Percentiles rank a stretch among this genome's conserved stretches.
Conservation (phyloP, 1,284 basidiomycete species). For the Neonothopanus nambi region DNA sequence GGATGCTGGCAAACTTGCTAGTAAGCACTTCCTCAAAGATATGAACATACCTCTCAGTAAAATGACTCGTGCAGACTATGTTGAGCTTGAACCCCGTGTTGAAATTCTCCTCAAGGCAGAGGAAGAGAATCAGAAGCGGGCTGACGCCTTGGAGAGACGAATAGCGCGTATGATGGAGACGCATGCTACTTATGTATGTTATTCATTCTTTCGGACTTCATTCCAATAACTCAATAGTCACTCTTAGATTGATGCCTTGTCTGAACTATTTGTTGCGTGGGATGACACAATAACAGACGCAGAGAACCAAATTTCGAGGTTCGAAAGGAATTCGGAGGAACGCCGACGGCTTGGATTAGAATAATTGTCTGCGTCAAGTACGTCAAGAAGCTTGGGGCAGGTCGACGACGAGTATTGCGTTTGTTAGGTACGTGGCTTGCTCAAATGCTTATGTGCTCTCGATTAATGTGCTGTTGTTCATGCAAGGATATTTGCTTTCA, state of each 20-base stretch:
- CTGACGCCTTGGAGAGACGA: slow-evolving; percentile 60
- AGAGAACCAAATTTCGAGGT: slow-evolving; percentile 52
- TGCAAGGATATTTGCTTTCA: no score
- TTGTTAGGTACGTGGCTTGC: no score
- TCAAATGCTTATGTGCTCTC: no score
- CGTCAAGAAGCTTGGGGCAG: no score
- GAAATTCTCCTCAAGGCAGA: slow-evolving; percentile 57
- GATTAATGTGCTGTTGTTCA: no score
- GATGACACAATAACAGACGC: slow-evolving; percentile 67
- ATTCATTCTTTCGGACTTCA: neutral
- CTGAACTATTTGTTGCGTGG: slow-evolving; percentile 80
- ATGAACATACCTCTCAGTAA: neutral
- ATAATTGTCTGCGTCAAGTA: slow-evolving; percentile 8
- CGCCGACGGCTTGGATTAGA: slow-evolving; percentile 55
- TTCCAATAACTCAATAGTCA: neutral
- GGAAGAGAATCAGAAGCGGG: slow-evolving; percentile 54
- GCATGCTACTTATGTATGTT: slow-evolving; percentile 66
- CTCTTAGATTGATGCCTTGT: slow-evolving; percentile 68
- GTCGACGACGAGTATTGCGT: no score
- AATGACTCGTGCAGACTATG: slow-evolving; percentile 47
- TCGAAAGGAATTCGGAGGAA: slow-evolving; percentile 63
- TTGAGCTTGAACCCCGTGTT: slow-evolving; percentile 61
- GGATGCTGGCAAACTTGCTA: slow-evolving; percentile 66
- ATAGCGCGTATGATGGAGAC: slow-evolving; percentile 62
- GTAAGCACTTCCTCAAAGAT: slow-evolving; percentile 32